Base-by-base conservation (phyloP, 2,329 filamentous ascomycete species). In the Pseudocercospora cruenta region DNA sequence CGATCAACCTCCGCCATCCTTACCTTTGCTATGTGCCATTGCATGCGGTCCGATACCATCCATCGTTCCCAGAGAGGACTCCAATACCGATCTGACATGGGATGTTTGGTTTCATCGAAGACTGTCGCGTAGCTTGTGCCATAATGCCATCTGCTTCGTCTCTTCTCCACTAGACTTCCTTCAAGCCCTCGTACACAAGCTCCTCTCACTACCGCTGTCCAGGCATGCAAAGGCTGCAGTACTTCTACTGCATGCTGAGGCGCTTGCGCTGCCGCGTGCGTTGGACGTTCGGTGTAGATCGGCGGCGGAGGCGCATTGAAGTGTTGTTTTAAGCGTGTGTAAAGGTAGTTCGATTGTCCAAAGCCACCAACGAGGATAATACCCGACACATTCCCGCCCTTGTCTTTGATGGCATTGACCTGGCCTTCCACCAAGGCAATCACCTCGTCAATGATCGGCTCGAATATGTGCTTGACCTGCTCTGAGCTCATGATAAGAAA, bases 41-140 rank as follows among this genome's bases (percentile, higher is more conserved):
- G 90, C 90, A 94, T 93, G 57, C 91, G 85, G 77, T 94, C 90
- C 54, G 86, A 88, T 6, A 94, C 91, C 90, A 93, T 93, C 90
- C 90, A 93, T 58, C 90, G 80, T 80, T 93, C 90, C 90, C 90
- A 93, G 24, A 93, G 77, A 5, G 90, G 90, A 70, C 88, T 90
- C 91, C 91, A 94, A 75, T 94, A 94, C 59, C 91, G 82, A 77
- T 93, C 91, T 51, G 83, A 86, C 5, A 91, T 86, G 3, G 87
- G 86, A 76, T 94, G 91, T 75, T 90, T 91, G 58, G 86, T 84
- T 74, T 91, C 90, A 70, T 94, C 91, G 76, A 91, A 94, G 5
- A 77, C 75, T 0, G 91, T 94, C 0, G 91, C 91, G 78, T 94
- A 94, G 24, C 88, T 91, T 4, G 91, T 93, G 24, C 91, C 91